Conservation (phyloP, 2,329 filamentous ascomycete species). For the Ilyonectria robusta region DNA sequence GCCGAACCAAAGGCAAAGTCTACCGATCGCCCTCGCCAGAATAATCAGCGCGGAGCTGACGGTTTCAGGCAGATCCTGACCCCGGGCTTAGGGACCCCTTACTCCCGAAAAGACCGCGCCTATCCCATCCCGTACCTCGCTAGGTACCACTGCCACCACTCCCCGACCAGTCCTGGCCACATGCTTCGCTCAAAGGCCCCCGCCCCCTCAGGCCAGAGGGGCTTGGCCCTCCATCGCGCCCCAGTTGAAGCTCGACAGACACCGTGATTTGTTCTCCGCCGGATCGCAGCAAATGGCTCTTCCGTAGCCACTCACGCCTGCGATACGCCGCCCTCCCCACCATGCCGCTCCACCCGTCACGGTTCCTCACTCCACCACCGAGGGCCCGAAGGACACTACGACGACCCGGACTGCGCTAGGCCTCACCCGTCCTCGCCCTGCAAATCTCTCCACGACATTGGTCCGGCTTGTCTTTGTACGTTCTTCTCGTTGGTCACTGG, state of each 20-base stretch:
- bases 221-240: constrained; percentile 27
- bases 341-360: constrained; percentile 36
- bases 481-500: constrained; percentile 37
- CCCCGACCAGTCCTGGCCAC: constrained; percentile 15
- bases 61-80: neutral
- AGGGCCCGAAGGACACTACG: constrained; percentile 47
- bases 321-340: constrained; percentile 34
- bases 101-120: constrained; percentile 38
- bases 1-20: too few relatives aligned
- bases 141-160: constrained; percentile 12
- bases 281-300: constrained; percentile 31
- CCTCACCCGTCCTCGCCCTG: constrained; percentile 24
- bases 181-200: constrained; percentile 30
- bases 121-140: constrained; percentile 21
- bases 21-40: neutral
- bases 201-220: constrained; percentile 22
- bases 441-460: constrained; percentile 37
- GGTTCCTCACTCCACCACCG: constrained; percentile 43
- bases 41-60: neutral
- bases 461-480: constrained; percentile 11
- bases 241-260: constrained; percentile 9
- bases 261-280: constrained; percentile 38
- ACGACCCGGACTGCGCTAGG: constrained; percentile 48
- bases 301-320: constrained; percentile 30
- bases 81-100: constrained; percentile 35